Evolutionary conservation across 305 asterid genomes (phyloP).

Genomic region (Plantago lanceolata): DNA sequence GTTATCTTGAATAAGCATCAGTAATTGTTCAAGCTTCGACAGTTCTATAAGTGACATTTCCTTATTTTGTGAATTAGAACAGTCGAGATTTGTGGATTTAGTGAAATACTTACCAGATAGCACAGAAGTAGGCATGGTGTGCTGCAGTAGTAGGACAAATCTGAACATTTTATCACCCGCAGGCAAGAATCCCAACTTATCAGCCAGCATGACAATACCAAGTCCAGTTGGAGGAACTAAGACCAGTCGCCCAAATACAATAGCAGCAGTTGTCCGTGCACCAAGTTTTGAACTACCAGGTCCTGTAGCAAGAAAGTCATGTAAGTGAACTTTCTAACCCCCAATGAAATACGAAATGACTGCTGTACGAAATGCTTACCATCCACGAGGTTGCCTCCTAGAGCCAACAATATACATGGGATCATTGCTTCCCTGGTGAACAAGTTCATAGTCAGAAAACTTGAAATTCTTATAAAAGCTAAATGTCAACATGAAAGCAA

Average conservation of each 20-base stretch:
- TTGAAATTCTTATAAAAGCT: not conserved
- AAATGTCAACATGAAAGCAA: not conserved
- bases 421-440: slow-evolving; percentile 89
- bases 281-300: slow-evolving; percentile 90
- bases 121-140: slow-evolving; percentile 98
- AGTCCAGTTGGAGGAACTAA: slow-evolving; percentile 87
- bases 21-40: not conserved
- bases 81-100: slow-evolving; percentile 6
- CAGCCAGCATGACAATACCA: slow-evolving; percentile 78
- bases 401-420: slow-evolving; percentile 93
- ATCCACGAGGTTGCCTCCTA: slow-evolving; percentile 94
- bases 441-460: slow-evolving; percentile 9
- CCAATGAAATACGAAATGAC: not conserved
- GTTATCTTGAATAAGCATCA: too few relatives aligned
- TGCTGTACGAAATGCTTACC: slow-evolving; percentile 40
- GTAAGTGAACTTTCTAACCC: not conserved
- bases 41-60: not conserved
- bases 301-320: slow-evolving; percentile 41
- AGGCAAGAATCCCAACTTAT: slow-evolving; percentile 81
- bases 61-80: not conserved
- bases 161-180: slow-evolving; percentile 89
- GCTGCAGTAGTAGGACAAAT: slow-evolving; percentile 91
- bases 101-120: slow-evolving; percentile 59
- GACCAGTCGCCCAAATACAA: slow-evolving; percentile 68
- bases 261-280: slow-evolving; percentile 75